These are phyloP conservation scores for Vachellia collinsii DNA, from an alignment of 306 rosid species.

Conservation along the genomic window DNA sequence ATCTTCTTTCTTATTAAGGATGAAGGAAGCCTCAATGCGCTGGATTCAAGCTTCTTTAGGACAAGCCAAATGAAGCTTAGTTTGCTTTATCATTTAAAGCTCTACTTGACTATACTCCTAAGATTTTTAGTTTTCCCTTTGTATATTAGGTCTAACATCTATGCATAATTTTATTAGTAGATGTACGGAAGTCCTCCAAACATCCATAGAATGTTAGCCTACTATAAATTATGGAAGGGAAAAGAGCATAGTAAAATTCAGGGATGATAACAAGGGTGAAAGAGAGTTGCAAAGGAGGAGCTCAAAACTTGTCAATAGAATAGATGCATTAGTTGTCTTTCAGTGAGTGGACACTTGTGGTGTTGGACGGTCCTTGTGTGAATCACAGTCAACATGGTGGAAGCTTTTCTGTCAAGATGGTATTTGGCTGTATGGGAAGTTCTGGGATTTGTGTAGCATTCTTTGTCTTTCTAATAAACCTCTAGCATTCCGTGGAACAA, in stretches of 20 bases:
- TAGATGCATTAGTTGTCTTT: no score
- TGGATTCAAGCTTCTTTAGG: not conserved
- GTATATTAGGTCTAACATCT: not conserved
- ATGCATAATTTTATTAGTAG: not conserved
- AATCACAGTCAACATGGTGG: constrained; percentile 4
- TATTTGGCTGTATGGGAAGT: not conserved
- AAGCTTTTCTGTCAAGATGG: not conserved
- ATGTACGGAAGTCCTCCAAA: not conserved
- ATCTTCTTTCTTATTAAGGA: not conserved
- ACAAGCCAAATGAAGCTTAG: not conserved
- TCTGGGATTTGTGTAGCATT: not conserved
- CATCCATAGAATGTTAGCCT: not conserved
- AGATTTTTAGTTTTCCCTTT: not conserved
- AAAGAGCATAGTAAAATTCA: not conserved
- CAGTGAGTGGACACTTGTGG: not conserved
- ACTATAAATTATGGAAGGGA: not conserved
- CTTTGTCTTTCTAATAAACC: constrained; percentile 7
- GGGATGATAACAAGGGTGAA: not conserved
- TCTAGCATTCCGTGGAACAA: not conserved
- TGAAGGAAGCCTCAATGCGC: not conserved
- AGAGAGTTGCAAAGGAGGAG: not conserved
- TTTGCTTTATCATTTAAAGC: not conserved
- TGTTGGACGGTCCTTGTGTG: constrained; percentile 8
- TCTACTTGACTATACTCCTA: not conserved
- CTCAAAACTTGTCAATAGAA: not conserved